Evolutionary conservation across 2,329 filamentous ascomycete genomes (phyloP).

Genomic region (Beauveria sp.): DNA sequence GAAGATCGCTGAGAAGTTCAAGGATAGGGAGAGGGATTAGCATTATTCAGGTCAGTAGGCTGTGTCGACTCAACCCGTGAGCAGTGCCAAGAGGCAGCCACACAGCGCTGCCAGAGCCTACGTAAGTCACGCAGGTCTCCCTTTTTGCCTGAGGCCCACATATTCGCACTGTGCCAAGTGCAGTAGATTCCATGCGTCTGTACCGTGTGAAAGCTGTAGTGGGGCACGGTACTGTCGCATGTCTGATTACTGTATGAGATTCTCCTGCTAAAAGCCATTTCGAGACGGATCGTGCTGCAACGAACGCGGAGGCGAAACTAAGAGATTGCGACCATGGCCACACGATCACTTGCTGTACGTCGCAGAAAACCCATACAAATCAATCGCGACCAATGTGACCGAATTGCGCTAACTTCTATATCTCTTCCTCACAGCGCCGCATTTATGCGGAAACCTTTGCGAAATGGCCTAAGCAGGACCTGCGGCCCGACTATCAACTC

Average conservation of each 20-base stretch:
- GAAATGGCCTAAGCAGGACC: slow-evolving; percentile 55
- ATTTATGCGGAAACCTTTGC: slow-evolving; percentile 33
- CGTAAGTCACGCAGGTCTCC: not conserved
- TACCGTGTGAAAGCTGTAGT: not conserved
- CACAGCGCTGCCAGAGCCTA: not conserved
- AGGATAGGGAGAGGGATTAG: slow-evolving; percentile 3
- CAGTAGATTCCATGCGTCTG: fast-evolving
- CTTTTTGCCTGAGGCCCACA: slow-evolving; percentile 9
- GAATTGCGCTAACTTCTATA: not conserved
- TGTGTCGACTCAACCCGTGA: slow-evolving; percentile 9
- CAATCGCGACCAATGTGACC: not conserved
- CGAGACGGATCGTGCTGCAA: not conserved
- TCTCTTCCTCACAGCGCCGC: slow-evolving; percentile 21
- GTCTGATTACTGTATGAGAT: slow-evolving; percentile 6
- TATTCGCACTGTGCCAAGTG: not conserved
- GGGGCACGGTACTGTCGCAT: not conserved
- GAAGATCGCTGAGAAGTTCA: slow-evolving; percentile 11
- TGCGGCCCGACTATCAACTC: slow-evolving; percentile 57
- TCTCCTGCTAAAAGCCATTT: not conserved
- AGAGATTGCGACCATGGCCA: slow-evolving; percentile 1
- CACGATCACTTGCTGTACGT: slow-evolving; percentile 7
- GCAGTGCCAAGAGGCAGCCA: slow-evolving; percentile 3
- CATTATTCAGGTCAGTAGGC: not conserved
- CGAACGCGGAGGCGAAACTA: not conserved
- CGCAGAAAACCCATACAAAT: not conserved